Conservation (phyloP, 306 rosid species). For the Chamaecrista fasciculata region DNA sequence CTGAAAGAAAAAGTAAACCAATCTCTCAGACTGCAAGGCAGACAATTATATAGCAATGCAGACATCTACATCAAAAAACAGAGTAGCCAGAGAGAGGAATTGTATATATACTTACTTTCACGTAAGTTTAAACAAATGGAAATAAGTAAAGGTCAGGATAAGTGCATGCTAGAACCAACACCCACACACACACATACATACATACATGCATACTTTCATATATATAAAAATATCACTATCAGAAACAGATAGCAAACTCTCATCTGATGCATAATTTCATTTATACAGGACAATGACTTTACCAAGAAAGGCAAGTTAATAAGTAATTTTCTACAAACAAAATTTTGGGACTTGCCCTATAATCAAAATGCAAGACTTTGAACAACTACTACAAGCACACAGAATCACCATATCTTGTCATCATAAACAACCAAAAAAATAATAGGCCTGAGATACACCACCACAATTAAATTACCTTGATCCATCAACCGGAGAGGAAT, state of each 20-base stretch:
- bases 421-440: constrained; percentile 13
- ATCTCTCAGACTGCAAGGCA: constrained; percentile 30
- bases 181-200: no score
- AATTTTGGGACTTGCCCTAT: constrained; percentile 26
- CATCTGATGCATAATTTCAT: constrained; percentile 1
- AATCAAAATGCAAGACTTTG: not conserved
- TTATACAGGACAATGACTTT: not conserved
- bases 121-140: constrained; percentile 9
- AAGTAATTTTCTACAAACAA: constrained; percentile 6
- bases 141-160: constrained; percentile 18
- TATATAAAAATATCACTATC: constrained; percentile 1
- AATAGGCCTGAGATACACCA: constrained; percentile 22
- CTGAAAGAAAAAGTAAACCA: constrained; percentile 49
- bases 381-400: constrained; percentile 1
- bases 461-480: constrained; percentile 50
- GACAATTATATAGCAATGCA: constrained; percentile 11
- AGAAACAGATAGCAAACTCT: constrained; percentile 19
- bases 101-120: constrained; percentile 1
- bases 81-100: constrained; percentile 13
- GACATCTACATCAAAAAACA: constrained; percentile 17
- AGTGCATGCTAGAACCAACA: not conserved
- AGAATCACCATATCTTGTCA: constrained; percentile 16
- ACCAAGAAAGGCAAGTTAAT: constrained; percentile 22
- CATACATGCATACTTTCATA: no score
- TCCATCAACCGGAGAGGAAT: constrained; percentile 45